These are phyloP conservation scores for Paracoccidioides brasiliensis DNA, from an alignment of 2,329 filamentous ascomycete species.

Conservation along the genomic window DNA sequence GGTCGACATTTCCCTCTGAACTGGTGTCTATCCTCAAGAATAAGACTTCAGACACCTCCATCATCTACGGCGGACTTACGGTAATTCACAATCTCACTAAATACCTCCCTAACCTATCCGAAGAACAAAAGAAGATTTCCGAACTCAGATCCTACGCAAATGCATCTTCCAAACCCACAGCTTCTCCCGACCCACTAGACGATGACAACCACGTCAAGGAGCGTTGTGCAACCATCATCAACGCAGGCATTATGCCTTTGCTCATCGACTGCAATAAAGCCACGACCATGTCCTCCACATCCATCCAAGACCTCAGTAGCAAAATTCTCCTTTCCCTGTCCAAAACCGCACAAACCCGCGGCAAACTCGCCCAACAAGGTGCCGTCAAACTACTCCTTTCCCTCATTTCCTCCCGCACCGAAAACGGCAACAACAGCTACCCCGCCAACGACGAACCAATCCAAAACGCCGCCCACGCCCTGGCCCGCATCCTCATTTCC, in stretches of 20 bases:
- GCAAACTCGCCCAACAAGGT: constrained; percentile 82
- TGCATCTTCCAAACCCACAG: constrained; percentile 43
- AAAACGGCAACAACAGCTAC: constrained; percentile 20
- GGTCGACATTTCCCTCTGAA: constrained; percentile 54
- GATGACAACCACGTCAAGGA: constrained; percentile 61
- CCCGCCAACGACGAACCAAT: constrained; percentile 27
- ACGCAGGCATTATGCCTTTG: constrained; percentile 62
- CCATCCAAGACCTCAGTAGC: constrained; percentile 54
- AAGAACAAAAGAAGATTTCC: constrained; percentile 83
- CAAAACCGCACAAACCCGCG: constrained; percentile 58
- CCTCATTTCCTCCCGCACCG: constrained; percentile 39
- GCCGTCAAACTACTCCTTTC: constrained; percentile 72
- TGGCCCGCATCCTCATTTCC: constrained; percentile 75
- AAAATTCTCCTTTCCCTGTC: constrained; percentile 68
- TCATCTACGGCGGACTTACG: constrained; percentile 74
- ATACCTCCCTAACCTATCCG: constrained; percentile 63
- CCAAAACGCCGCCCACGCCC: constrained; percentile 59
- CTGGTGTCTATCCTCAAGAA: constrained; percentile 42
- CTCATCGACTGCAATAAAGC: constrained; percentile 62
- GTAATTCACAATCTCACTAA: constrained; percentile 74
- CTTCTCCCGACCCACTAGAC: constrained; percentile 51
- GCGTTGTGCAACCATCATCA: constrained; percentile 66
- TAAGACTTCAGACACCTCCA: constrained; percentile 49
- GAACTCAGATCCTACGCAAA: constrained; percentile 93
- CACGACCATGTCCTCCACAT: constrained; percentile 48